phyloP scores from a whole-genome alignment of 805 yeast species.

The Candida ovalis region DNA sequence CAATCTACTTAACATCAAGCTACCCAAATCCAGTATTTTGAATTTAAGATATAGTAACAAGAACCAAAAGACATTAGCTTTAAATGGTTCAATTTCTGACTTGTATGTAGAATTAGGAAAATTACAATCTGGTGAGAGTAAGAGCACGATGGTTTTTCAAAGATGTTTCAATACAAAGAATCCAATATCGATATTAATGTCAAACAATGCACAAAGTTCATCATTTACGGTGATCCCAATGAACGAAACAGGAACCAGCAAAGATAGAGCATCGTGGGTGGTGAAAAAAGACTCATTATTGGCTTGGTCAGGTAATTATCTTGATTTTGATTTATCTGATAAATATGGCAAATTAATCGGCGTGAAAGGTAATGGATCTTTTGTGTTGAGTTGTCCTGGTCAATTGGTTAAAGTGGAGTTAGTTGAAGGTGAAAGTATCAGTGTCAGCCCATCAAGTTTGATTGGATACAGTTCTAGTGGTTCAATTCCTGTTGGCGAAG shows the following conservation, averaged over 20 bases:
- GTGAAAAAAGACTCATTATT: constrained; percentile 35
- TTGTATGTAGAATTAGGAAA: constrained; percentile 28
- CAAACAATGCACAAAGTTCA: constrained; percentile 33
- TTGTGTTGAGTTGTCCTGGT: constrained; percentile 38
- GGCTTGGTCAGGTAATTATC: constrained; percentile 45
- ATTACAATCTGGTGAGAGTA: constrained; percentile 13
- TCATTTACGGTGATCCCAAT: constrained; percentile 35
- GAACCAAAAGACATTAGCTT: constrained; percentile 39
- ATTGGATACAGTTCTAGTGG: constrained; percentile 32
- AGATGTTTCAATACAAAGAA: constrained; percentile 29
- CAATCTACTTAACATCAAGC: constrained; percentile 37
- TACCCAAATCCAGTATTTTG: constrained; percentile 40
- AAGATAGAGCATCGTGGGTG: constrained; percentile 31
- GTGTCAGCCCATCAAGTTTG: constrained; percentile 37
- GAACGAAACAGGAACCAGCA: constrained; percentile 5
- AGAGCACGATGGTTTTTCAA: constrained; percentile 28
- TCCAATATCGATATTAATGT: constrained; percentile 32
- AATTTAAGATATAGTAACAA: constrained; percentile 34
- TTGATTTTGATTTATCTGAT: constrained; percentile 16
- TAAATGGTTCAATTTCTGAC: constrained; percentile 38
- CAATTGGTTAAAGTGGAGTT: constrained; percentile 37
- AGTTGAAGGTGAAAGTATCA: constrained; percentile 34
- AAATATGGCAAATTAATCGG: constrained; percentile 11
- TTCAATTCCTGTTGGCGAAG: constrained; percentile 2
- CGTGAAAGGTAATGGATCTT: constrained; percentile 35